Evolutionary conservation across 2,329 filamentous ascomycete species (phyloP), one percentile per base, ranked within the genome.

Genomic region (Calonectria pseudoreteaudii): DNA sequence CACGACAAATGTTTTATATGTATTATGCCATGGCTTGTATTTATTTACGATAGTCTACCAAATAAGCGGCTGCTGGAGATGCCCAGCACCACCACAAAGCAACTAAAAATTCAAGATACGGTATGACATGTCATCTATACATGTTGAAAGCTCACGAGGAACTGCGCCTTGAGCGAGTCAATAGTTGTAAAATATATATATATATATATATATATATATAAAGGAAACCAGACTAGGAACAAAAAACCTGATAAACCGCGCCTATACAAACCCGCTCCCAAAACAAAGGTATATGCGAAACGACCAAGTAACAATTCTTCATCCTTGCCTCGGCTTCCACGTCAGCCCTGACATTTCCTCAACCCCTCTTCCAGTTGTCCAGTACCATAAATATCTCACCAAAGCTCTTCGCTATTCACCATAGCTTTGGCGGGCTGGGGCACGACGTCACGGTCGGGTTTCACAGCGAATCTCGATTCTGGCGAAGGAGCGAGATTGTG

Each of bases 391-490:
- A 31, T 23, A 6, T 44, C 31, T 74, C 49, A 75, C 73, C 73
- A 75, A 56, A 75, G 23, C 56, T 66, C 64, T 34, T 76, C 74
- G 14, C 44, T 60, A 34, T 71, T 66, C 34, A 74, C 70, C 67
- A 76, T 38, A 2, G 49, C 44, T 20, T 41, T 49, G 16, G 71
- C 50, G 9, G 47, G 20, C 23, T 44, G 28, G 7, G 31, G 2
- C 38, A 50, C 3, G 18, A 14, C 38, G 38, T 18, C 62, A 20
- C 20, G 50, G 38, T 75, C 68, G 11, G 20, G 13, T 30, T 36
- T 23, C 26, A 23, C 20, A 26, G 38, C 38, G 16, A 16, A 38
- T 49, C 66, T 72, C 14, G 30, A 36, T 30, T 62, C 56, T 23
- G 18, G n/a, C 7, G 41, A 18, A 0, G 38, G 50, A n/a, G 44